Conservation (phyloP, 441 rosid species). For the Populus tomentosa region DNA sequence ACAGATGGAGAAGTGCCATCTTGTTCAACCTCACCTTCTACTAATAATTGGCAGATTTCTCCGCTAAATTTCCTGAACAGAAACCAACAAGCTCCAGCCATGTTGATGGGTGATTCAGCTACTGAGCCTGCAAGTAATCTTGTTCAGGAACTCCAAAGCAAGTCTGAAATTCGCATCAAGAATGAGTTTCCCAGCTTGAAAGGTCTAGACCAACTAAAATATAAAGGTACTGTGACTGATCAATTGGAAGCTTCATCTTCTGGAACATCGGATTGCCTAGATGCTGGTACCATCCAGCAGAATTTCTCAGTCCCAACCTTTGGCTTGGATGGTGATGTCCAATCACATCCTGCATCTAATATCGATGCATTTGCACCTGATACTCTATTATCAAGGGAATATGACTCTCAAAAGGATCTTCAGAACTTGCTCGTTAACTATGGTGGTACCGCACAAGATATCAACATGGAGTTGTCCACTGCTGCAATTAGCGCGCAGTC, state of each 20-base stretch:
- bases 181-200: slow-evolving; percentile 54
- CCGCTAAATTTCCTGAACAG: slow-evolving; percentile 60
- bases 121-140: slow-evolving; percentile 53
- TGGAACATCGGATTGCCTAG: slow-evolving; percentile 88
- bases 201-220: slow-evolving; percentile 57
- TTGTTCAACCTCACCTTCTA: slow-evolving; percentile 90
- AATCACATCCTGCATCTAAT: slow-evolving; percentile 61
- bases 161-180: slow-evolving; percentile 52
- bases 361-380: slow-evolving; percentile 72
- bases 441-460: slow-evolving; percentile 69
- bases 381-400: slow-evolving; percentile 68
- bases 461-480: slow-evolving; percentile 88
- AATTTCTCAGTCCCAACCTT: slow-evolving; percentile 63
- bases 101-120: slow-evolving; percentile 45
- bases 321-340: slow-evolving; percentile 72
- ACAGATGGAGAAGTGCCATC: slow-evolving; percentile 92
- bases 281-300: slow-evolving; percentile 64
- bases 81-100: slow-evolving; percentile 59
- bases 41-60: slow-evolving; percentile 77
- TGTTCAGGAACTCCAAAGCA: slow-evolving; percentile 65
- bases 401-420: slow-evolving; percentile 89
- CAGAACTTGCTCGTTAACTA: slow-evolving; percentile 83
- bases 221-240: slow-evolving; percentile 61
- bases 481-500: slow-evolving; percentile 89
- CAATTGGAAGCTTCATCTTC: slow-evolving; percentile 91